These are phyloP conservation scores for Metarhizium humberi DNA, from an alignment of 2,329 filamentous ascomycete species.

Conservation along the genomic window DNA sequence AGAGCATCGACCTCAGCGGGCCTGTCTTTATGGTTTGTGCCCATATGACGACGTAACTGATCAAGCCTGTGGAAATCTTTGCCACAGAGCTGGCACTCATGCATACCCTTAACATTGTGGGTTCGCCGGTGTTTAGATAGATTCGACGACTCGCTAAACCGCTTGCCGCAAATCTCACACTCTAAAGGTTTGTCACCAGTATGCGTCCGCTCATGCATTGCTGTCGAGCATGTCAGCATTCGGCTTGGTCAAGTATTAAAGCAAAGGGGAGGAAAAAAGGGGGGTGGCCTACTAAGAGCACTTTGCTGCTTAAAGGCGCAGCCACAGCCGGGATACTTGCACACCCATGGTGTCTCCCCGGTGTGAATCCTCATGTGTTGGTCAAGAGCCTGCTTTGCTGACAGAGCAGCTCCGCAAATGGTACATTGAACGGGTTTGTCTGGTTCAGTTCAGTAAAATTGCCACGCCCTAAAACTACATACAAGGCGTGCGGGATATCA, in stretches of 20 bases:
- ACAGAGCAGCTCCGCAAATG: conserved; percentile 48
- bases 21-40: conserved; percentile 23
- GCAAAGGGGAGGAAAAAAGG: conserved; percentile 2
- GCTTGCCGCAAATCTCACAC: conserved; percentile 49
- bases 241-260: not conserved
- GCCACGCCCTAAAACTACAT: too few relatives aligned
- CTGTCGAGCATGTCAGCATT: conserved; percentile 23
- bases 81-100: conserved; percentile 42
- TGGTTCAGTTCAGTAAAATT: conserved; percentile 15
- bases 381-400: conserved; percentile 57
- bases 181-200: conserved; percentile 54
- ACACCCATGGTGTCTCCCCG: conserved; percentile 54
- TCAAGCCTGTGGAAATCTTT: conserved; percentile 52
- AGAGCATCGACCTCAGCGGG: conserved; percentile 11
- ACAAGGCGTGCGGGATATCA: not conserved
- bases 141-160: conserved; percentile 57
- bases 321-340: conserved; percentile 37
- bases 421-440: conserved; percentile 51
- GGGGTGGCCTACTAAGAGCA: conserved; percentile 46
- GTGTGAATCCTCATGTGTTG: conserved; percentile 61
- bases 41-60: conserved; percentile 47
- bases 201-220: conserved; percentile 59
- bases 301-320: conserved; percentile 59
- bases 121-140: conserved; percentile 57
- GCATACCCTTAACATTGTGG: conserved; percentile 43